Base-by-base conservation (phyloP, 345 rosid genomes). In the Acer yangbiense region DNA sequence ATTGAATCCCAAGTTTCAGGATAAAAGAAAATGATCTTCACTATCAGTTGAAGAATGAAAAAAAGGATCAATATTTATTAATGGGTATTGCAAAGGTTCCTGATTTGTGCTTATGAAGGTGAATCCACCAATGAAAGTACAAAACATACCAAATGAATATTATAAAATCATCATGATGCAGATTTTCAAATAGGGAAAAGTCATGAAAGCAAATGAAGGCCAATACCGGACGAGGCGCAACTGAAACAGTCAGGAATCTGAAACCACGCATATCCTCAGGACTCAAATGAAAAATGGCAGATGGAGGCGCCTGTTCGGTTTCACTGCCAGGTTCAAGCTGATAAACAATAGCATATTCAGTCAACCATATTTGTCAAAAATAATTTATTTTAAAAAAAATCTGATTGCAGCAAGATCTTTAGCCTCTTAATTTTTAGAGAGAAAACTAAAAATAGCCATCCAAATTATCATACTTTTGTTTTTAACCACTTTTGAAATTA, bases 251-350 rank as follows among this genome's bases (percentile, higher is more conserved):
- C 85, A 94, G 83, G 83, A 94, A 96, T 86, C 92, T 88, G 88
- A 91, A 94, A 68, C 97, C 95, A 54, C 0, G 85, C 97, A 92
- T 86, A 77, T 94, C 97, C 76, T 91, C 88, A 21, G 97, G 98
- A 74, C 82, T 87, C 83, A 96, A 87, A 80, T 72, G 69, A 86
- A 96, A 85, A 65, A 94, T 86, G 66, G 94, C 90, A 81, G 99
- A 92, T 76, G 99, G 99, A 86, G 99, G 97, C 12, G 97, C 92
- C 87, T 96, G 99, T 88, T 96, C 99, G 8, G 99, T 96, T 86
- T 96, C 97, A 88, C 98, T 91, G 63, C 99, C 99, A 68, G 99
- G 99, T 86, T 96, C 98, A 29, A 90, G 82, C 99, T 96, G 86
- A 79, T 52, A 82, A 81, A 72, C 17, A 84, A 75, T 58, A 78